A percentile compares a stretch with the other conserved stretches of the same genome.
These are phyloP conservation scores for Condylostoma magnum DNA, from an alignment of 169 alveolate genomes.

Conservation along the genomic window DNA sequence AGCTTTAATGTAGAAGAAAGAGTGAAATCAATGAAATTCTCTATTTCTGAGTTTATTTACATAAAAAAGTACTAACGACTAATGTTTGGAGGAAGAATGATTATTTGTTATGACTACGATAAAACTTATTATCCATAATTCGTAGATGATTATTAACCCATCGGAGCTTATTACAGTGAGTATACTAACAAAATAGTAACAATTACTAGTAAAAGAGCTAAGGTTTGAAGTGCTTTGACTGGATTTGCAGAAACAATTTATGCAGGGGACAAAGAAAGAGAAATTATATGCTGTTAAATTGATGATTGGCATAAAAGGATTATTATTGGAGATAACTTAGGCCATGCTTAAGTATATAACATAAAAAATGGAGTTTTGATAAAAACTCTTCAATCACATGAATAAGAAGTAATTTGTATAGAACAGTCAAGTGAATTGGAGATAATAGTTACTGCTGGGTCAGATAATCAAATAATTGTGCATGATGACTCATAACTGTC, in stretches of 20 bases:
- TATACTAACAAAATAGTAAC: constrained; percentile 31
- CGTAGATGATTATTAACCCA: constrained; percentile 61
- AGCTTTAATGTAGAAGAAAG: constrained; percentile 72
- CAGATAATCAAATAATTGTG: constrained; percentile 5
- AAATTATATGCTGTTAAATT: constrained; percentile 52
- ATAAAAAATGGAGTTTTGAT: constrained; percentile 59
- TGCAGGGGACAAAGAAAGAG: constrained; percentile 47
- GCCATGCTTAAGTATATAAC: constrained; percentile 48
- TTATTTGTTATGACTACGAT: constrained; percentile 63
- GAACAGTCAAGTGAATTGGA: background rate
- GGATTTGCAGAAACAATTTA: constrained; percentile 55
- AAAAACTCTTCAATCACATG: constrained; percentile 45
- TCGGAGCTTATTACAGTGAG: constrained; percentile 40
- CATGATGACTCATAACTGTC: constrained; percentile 18
- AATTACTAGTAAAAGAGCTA: constrained; percentile 35
- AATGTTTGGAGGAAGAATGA: constrained; percentile 57
- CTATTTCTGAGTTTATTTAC: constrained; percentile 41
- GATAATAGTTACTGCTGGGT: constrained; percentile 14
- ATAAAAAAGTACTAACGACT: constrained; percentile 51
- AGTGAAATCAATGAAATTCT: constrained; percentile 42
- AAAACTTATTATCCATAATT: constrained; percentile 61
- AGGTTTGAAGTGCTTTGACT: constrained; percentile 64
- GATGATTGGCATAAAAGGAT: constrained; percentile 58
- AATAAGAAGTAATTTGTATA: constrained; percentile 26
- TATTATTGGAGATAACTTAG: constrained; percentile 61